Percentiles rank a stretch among this genome's conserved stretches.
These are phyloP conservation scores for Auxenochlorella protothecoides DNA, from an alignment of 139 green algal genomes.

Conservation along the genomic window DNA sequence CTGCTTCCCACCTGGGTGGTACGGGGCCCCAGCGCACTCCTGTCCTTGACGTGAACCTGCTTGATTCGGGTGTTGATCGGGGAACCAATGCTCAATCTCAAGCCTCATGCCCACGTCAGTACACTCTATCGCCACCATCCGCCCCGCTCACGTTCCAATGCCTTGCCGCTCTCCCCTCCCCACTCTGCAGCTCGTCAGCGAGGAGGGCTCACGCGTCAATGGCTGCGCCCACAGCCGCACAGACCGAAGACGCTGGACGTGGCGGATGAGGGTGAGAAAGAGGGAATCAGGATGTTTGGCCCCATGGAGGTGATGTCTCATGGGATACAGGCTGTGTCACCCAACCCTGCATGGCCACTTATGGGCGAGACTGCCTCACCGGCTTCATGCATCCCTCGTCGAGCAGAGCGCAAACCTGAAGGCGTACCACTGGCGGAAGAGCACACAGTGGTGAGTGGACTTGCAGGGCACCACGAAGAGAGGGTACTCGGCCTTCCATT, in stretches of 20 bases:
- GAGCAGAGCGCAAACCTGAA: conserved; percentile 3
- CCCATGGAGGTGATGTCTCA: background rate
- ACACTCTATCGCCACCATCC: too few relatives aligned
- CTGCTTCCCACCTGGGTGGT: too few relatives aligned
- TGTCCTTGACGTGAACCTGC: too few relatives aligned
- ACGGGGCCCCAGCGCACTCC: too few relatives aligned
- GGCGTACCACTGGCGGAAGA: conserved; percentile 13
- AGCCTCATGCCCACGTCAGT: too few relatives aligned
- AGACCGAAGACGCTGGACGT: background rate
- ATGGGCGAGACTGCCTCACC: background rate
- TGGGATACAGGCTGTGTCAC: background rate
- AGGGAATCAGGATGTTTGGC: background rate
- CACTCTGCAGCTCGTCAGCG: background rate
- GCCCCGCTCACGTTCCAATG: too few relatives aligned
- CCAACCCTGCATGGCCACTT: background rate
- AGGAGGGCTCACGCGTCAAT: conserved; percentile 12
- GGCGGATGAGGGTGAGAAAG: background rate
- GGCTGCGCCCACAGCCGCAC: conserved; percentile 4
- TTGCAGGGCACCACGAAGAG: too few relatives aligned
- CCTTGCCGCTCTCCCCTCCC: too few relatives aligned
- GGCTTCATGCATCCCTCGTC: background rate
- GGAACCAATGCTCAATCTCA: too few relatives aligned
- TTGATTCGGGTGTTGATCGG: too few relatives aligned
- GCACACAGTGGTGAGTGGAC: conserved; percentile 10
- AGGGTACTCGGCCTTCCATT: too few relatives aligned